Base-by-base conservation (phyloP, 2,329 filamentous ascomycete genomes). In the Fusarium phyllophilum region DNA sequence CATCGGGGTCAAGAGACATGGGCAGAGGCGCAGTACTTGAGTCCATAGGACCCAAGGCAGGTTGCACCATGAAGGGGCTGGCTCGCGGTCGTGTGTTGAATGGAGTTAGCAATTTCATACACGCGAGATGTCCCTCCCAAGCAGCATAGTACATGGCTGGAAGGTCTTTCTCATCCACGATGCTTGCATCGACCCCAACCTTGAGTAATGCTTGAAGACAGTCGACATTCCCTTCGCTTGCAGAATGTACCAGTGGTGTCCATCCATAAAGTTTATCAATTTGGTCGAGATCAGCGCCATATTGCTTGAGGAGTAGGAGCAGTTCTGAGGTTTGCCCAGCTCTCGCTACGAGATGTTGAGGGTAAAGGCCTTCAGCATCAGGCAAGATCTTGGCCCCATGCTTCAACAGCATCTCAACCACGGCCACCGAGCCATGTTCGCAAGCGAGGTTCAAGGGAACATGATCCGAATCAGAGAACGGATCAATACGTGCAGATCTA, bases 111-210 rank as follows among this genome's bases (percentile, higher is more conserved):
- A 98, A 87, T 78, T 92, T 92, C 93, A 99, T 97, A 84, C 96
- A 98, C 78, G 96, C 93, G 62, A 98, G 84, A 80, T 98, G 94
- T 1, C 96, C 96, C 84, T 99, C 96, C 96, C 96, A 99, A 0
- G 95, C 96, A 20, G 96, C 96, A 82, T 99, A 99, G 83, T 99
- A 99, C 91, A 98, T 95, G 34, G 96, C 95, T 5, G 95, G 94
- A 8, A 98, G 88, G 22, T 91, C 92, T 80, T 98, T 99, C 83
- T 99, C 96, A 79, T 99, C 96, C 48, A 94, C 84, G 62, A 95
- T 93, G 73, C 91, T 92, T 3, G 93, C 89, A 77, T 97, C 90
- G 8, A 93, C 95, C 13, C 93, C 92, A 72, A 93, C 90, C 60
- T 94, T 90, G 17, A 99, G 86, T 8, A 99, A 87, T 3, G 92